A percentile compares a stretch with the other conserved stretches of the same genome.
Conservation (phyloP, 2,329 filamentous ascomycete species). For the Stachybotrys echinatus region DNA sequence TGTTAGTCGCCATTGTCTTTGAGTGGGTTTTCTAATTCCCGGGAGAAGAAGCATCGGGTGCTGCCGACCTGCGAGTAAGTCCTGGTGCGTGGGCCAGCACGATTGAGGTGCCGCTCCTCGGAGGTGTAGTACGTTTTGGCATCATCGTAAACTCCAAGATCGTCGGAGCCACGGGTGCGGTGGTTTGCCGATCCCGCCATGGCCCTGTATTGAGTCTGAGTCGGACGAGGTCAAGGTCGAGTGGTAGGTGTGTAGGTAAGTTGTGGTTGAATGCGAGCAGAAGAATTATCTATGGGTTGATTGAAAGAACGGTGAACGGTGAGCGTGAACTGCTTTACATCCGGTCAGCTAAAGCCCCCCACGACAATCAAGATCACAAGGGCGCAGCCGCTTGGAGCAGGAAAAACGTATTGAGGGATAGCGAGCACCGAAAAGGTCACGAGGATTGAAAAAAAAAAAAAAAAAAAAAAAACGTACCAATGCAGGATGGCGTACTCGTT, state of each 20-base stretch:
- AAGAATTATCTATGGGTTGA: not conserved
- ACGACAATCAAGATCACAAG: not conserved
- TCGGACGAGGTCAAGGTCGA: no score
- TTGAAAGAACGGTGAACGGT: not conserved
- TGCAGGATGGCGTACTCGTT: not conserved
- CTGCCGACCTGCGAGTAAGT: slow-evolving; percentile 50
- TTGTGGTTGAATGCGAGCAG: no score
- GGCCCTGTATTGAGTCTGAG: no score
- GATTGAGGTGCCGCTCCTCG: slow-evolving; percentile 47
- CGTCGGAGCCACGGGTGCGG: slow-evolving; percentile 32
- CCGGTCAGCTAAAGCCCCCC: not conserved
- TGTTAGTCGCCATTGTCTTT: slow-evolving; percentile 17
- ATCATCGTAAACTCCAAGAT: slow-evolving; percentile 50
- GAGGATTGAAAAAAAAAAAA: not conserved
- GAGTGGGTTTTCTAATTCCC: not conserved
- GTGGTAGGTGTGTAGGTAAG: no score
- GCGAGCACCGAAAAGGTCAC: not conserved
- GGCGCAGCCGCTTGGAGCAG: not conserved
- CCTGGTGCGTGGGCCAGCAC: slow-evolving; percentile 44
- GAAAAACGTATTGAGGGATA: not conserved
- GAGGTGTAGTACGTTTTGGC: slow-evolving; percentile 55
- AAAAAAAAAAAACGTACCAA: not conserved
- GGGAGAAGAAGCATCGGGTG: not conserved
- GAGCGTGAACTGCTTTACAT: not conserved
- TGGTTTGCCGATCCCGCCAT: slow-evolving; percentile 23